phyloP scores from a whole-genome alignment of 257 asterid species.

The Ophiorrhiza pumila region DNA sequence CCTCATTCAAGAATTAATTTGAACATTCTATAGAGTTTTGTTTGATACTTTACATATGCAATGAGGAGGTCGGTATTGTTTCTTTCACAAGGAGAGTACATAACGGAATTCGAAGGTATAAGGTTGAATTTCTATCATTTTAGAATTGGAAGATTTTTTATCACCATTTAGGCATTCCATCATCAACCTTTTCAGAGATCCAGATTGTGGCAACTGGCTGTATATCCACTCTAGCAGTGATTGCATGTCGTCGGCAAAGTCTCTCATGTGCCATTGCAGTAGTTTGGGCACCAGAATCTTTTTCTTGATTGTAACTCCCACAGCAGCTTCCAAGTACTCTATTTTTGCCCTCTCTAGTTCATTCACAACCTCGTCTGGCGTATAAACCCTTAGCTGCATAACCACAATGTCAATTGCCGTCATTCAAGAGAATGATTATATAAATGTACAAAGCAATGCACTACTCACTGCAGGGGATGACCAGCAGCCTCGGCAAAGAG shows the following conservation, averaged over 20 bases:
- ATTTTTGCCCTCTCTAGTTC: slow-evolving; percentile 85
- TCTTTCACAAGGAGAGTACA: slow-evolving; percentile 41
- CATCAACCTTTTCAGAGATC: slow-evolving; percentile 66
- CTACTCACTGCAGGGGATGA: slow-evolving; percentile 98
- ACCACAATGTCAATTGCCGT: background rate
- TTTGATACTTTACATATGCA: background rate
- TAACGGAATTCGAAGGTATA: slow-evolving; percentile 75
- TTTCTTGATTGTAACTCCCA: slow-evolving; percentile 74
- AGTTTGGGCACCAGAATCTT: slow-evolving; percentile 73
- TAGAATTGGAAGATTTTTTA: slow-evolving; percentile 44
- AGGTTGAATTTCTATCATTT: slow-evolving; percentile 66
- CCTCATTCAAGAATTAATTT: too few relatives aligned
- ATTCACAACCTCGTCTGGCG: slow-evolving; percentile 66
- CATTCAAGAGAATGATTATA: background rate
- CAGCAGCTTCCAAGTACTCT: slow-evolving; percentile 84
- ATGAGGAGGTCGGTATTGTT: background rate
- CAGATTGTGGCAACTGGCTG: slow-evolving; percentile 69
- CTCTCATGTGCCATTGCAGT: slow-evolving; percentile 81
- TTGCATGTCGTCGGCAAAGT: slow-evolving; percentile 83
- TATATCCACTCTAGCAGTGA: slow-evolving; percentile 92
- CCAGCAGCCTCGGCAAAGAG: slow-evolving; percentile 93
- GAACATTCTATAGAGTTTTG: background rate
- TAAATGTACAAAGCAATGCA: slow-evolving; percentile 1
- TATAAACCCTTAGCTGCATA: slow-evolving; percentile 64
- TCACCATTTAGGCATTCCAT: slow-evolving; percentile 73